Evolutionary conservation across 208 protist species (phyloP), one percentile per base, ranked within the genome.

Genomic region (Strigomonas galati): DNA sequence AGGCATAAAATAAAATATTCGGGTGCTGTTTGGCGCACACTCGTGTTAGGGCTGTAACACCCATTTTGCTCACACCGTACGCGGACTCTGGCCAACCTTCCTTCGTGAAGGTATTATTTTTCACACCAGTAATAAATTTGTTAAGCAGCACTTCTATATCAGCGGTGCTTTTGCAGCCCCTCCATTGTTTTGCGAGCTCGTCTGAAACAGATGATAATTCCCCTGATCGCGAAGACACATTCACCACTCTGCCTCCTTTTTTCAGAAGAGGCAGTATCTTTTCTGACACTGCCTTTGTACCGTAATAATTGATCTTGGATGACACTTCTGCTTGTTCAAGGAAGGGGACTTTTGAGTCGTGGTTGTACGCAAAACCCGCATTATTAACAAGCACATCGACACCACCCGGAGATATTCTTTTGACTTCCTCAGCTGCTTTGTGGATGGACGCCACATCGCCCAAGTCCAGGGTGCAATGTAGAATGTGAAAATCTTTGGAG

Each of bases 311-410:
- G 26, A 76, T 58, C 4, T 54, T 55, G 2, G 69, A 46, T 0
- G 71, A 74, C 26, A 60, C 52, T 37, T 72, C 37, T 19, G 73
- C 76, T 30, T 85, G 67, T 17, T 72, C 59, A 40, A 53, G 15
- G 69, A 89, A 83, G 0, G 69, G 67, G 12, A 67, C 61, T 2
- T 46, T 37, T 4, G 69, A 66, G 55, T 76, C 53, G 0, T 5
- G 15, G 0, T 27, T 17, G 49, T 76, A 84, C 0, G 68, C 82
- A 62, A 85, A 74, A 19, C 67, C 67, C 23, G 79, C 76, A 56
- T 79, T 85, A 64, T 83, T 85, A 21, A 78, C 67, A 24, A 85
- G 35, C 2, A 78, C 23, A 55, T 82, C 79, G 14, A 85, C 71
- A 12, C 43, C 72, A 27, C 31, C 37, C 1, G 28, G 57, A 49